phyloP scores from a whole-genome alignment of 306 rosid species.

The Cyclanthera cordifolia region DNA sequence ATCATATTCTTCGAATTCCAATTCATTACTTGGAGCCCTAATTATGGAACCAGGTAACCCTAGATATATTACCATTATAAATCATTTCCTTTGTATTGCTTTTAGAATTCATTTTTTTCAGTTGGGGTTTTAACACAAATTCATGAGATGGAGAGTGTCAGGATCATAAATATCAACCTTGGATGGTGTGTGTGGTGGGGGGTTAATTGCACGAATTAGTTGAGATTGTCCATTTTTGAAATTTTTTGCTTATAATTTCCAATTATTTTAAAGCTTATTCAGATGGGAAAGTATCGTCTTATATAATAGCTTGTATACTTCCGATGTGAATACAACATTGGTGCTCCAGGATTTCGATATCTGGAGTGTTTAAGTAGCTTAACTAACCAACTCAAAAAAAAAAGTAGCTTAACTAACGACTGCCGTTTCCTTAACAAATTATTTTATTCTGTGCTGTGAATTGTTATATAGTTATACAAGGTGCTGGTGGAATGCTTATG shows the following conservation, averaged over 20 bases:
- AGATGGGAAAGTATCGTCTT: background rate
- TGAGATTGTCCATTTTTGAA: background rate
- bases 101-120: background rate
- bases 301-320: background rate
- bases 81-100: background rate
- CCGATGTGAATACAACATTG: background rate
- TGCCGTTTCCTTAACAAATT: background rate
- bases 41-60: slow-evolving; percentile 73
- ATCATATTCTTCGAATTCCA: slow-evolving; percentile 35
- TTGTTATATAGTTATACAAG: slow-evolving; percentile 70
- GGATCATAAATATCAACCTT: background rate
- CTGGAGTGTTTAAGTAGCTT: slow-evolving; percentile 1
- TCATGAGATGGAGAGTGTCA: background rate
- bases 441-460: slow-evolving; percentile 10
- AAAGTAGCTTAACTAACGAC: slow-evolving; percentile 1
- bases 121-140: background rate
- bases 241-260: background rate
- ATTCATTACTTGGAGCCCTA: slow-evolving; percentile 55
- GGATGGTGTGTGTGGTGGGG: background rate
- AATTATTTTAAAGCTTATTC: background rate
- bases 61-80: slow-evolving; percentile 25
- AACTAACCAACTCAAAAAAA: no score
- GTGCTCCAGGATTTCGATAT: background rate
- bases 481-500: slow-evolving; percentile 91
- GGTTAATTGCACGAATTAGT: background rate